Percentiles rank a stretch among this genome's conserved stretches.
Conservation (phyloP, 2,329 filamentous ascomycete genomes). For the Cytospora piceae region DNA sequence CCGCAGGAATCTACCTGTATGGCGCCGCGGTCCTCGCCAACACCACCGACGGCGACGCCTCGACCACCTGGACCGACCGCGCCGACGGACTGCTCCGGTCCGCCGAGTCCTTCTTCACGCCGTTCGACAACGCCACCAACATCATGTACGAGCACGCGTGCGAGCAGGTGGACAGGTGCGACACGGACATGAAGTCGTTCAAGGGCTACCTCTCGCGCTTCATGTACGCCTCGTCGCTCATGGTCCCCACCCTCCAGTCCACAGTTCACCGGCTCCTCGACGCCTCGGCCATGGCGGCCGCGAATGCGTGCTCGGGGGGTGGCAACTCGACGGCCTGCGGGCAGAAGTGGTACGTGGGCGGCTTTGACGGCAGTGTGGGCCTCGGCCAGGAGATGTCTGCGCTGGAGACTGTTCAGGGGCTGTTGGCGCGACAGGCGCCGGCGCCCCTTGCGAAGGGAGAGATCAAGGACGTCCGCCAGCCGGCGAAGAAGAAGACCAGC, state of each 20-base stretch:
- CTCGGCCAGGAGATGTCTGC: slow-evolving; percentile 69
- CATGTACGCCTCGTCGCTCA: slow-evolving; percentile 60
- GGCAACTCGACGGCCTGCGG: slow-evolving; percentile 58
- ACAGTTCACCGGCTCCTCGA: slow-evolving; percentile 54
- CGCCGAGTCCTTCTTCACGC: slow-evolving; percentile 56
- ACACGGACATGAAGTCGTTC: slow-evolving; percentile 67
- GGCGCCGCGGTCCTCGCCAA: slow-evolving; percentile 68
- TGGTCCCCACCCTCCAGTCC: slow-evolving; percentile 57
- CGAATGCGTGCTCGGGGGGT: slow-evolving; percentile 60
- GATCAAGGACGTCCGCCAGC: slow-evolving; percentile 49
- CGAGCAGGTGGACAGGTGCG: slow-evolving; percentile 60
- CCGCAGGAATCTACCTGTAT: slow-evolving; percentile 67
- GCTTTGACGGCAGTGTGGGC: slow-evolving; percentile 58
- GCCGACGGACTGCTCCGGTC: slow-evolving; percentile 56
- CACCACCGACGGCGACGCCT: slow-evolving; percentile 61
- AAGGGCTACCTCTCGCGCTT: slow-evolving; percentile 70
- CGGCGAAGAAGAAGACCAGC: slow-evolving; percentile 10
- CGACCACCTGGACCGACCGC: slow-evolving; percentile 57
- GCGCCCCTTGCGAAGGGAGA: slow-evolving; percentile 53
- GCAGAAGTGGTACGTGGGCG: slow-evolving; percentile 64
- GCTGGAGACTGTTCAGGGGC: slow-evolving; percentile 64
- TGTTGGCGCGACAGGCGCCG: slow-evolving; percentile 50
- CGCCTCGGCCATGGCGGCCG: slow-evolving; percentile 59
- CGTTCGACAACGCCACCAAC: slow-evolving; percentile 55
- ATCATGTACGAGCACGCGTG: slow-evolving; percentile 71